Percentiles rank a stretch among this genome's conserved stretches.
These are phyloP conservation scores for Ceratobasidium sp. DNA, from an alignment of 1,284 basidiomycete species.

Conservation along the genomic window DNA sequence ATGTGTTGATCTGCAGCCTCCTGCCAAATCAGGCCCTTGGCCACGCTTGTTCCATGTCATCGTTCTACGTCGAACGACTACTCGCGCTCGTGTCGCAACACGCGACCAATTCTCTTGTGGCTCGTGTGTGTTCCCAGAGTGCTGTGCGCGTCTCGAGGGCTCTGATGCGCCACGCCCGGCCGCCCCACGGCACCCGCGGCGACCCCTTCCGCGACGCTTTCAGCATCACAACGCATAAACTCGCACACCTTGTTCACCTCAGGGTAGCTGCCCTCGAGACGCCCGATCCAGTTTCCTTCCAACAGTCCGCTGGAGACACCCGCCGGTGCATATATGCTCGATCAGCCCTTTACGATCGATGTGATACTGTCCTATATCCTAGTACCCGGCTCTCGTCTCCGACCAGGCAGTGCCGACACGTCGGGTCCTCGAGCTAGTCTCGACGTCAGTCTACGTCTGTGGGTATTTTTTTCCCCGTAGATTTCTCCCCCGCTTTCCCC, in stretches of 20 bases:
- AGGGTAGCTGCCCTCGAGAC: neutral
- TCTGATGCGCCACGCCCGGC: neutral
- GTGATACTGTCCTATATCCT: neutral
- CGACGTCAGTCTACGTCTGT: neutral
- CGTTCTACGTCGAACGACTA: constrained; percentile 30
- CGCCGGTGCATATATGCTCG: neutral
- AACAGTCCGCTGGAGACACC: neutral
- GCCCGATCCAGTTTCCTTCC: neutral
- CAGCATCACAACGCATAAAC: constrained; percentile 1
- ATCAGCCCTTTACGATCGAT: constrained; percentile 1
- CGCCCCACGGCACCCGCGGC: constrained; percentile 2
- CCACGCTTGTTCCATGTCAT: constrained; percentile 21
- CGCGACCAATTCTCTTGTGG: neutral
- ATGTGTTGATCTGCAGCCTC: constrained; percentile 22
- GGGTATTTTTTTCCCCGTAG: constrained; percentile 10
- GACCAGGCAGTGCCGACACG: neutral
- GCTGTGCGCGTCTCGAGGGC: neutral
- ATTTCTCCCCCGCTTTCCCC: constrained; percentile 18
- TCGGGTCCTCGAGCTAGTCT: neutral
- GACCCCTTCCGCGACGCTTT: neutral
- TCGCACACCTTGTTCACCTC: neutral
- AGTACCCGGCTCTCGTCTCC: constrained; percentile 7
- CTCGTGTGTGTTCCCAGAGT: neutral
- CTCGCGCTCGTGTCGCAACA: constrained; percentile 27
- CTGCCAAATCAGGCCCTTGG: neutral